These are phyloP conservation scores for Leccinum sublutescens DNA, from an alignment of 768 basidiomycete species.

Conservation along the genomic window DNA sequence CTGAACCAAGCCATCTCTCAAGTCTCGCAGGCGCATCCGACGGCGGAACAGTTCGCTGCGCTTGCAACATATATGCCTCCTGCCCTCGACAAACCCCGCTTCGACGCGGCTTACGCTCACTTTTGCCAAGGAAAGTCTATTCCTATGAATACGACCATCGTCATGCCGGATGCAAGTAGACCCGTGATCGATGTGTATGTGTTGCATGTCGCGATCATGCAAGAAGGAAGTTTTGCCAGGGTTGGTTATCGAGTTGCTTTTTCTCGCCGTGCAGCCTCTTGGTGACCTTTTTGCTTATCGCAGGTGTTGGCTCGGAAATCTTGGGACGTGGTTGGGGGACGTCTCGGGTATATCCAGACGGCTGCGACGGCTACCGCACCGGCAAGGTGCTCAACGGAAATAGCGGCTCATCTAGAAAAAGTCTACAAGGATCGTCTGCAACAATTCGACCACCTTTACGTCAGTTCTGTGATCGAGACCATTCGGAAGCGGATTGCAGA, in stretches of 20 bases:
- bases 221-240: slow-evolving; percentile 30
- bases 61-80: slow-evolving; percentile 30
- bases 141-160: slow-evolving; percentile 25
- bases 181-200: slow-evolving; percentile 31
- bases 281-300: slow-evolving; percentile 5
- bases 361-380: slow-evolving; percentile 20
- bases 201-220: slow-evolving; percentile 33
- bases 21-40: slow-evolving; percentile 11
- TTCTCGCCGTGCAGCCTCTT: background rate
- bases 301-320: slow-evolving; percentile 27
- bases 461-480: slow-evolving; percentile 31
- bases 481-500: slow-evolving; percentile 34
- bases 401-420: slow-evolving; percentile 29
- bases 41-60: slow-evolving; percentile 25
- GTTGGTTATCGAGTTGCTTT: slow-evolving; percentile 17
- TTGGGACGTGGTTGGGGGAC: slow-evolving; percentile 28
- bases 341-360: slow-evolving; percentile 27
- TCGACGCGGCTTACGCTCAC: slow-evolving; percentile 28
- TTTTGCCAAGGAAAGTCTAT: slow-evolving; percentile 30
- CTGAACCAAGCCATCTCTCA: slow-evolving; percentile 30
- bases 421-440: slow-evolving; percentile 30
- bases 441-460: slow-evolving; percentile 34
- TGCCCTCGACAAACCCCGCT: slow-evolving; percentile 28
- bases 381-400: slow-evolving; percentile 24
- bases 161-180: slow-evolving; percentile 28